Evolutionary conservation across 2,329 filamentous ascomycete genomes (phyloP), one percentile per base, ranked within the genome.

Genomic region (Colletotrichum theobromicola): DNA sequence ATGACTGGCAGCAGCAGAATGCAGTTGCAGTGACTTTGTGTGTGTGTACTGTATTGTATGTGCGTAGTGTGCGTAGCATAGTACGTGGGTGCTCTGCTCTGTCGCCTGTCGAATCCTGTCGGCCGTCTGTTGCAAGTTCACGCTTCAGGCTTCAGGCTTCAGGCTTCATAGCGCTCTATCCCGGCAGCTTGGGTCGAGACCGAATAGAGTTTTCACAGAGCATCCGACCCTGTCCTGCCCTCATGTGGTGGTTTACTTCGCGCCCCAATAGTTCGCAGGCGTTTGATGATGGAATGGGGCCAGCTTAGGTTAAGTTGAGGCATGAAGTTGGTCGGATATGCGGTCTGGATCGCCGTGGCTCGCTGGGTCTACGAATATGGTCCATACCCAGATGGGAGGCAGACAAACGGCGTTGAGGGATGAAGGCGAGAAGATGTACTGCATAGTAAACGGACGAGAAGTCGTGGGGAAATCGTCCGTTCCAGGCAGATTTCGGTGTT

Each of bases 111-210:
- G 60, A 9, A 16, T 46, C 37, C 18, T 46, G 37, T 46, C 42
- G 34, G 35, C 61, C 15, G 28, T 26, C 24, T 32, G 69, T 61
- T 60, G 62, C 53, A 67, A n/a, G 35, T 70, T 46, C 42, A 46
- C 18, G 42, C 42, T 46, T n/a, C n/a, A n/a, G n/a, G n/a, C n/a
- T n/a, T n/a, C n/a, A n/a, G n/a, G n/a, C n/a, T 70, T 46, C 42
- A 46, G 9, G 42, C 42, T 46, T 70, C 53, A 61, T 58, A 60
- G 63, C 63, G 69, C 37, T 16, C 37, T 55, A 72, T 72, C 69
- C 69, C 69, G 32, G 69, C 63, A 72, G 69, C 55, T 67, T 72
- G 69, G 69, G 35, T 67, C 69, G 63, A 67, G 69, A 72, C 69
- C 30, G 37, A 53, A 28, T 61, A 67, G 69, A 72, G 62, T 72